A percentile compares a stretch with the other conserved stretches of the same genome.
Evolutionary conservation across 2,329 filamentous ascomycete species (phyloP).

Genomic region (Fusarium brevicatenulatum): DNA sequence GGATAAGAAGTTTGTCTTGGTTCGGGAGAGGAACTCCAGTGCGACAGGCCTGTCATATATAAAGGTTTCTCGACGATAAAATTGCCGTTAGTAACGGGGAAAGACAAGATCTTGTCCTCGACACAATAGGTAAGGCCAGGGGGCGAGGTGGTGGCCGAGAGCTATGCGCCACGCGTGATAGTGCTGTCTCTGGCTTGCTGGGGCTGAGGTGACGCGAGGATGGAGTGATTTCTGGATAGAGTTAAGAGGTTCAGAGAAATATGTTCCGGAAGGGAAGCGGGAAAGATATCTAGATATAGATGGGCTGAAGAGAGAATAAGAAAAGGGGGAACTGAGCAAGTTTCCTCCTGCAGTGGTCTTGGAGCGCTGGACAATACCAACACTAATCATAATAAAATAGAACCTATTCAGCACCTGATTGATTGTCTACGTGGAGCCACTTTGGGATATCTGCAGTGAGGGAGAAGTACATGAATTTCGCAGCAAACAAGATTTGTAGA

Average conservation of each 20-base stretch:
- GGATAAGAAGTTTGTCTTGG: not conserved
- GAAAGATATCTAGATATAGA: slow-evolving; percentile 30
- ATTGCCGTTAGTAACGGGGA: slow-evolving; percentile 18
- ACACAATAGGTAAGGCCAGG: slow-evolving; percentile 33
- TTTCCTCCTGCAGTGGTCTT: not conserved
- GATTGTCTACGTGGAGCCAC: slow-evolving; percentile 17
- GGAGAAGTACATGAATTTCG: not conserved
- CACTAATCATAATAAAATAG: not conserved
- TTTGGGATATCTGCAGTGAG: slow-evolving; percentile 11
- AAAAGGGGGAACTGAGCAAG: slow-evolving; percentile 8
- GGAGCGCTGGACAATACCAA: slow-evolving; percentile 20
- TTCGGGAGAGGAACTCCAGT: not conserved
- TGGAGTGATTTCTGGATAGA: slow-evolving; percentile 9
- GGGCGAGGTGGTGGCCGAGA: slow-evolving; percentile 26
- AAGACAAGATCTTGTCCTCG: slow-evolving; percentile 23
- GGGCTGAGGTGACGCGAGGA: slow-evolving; percentile 8
- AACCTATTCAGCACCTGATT: slow-evolving; percentile 25
- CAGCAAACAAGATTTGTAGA: slow-evolving; percentile 24
- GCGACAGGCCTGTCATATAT: slow-evolving; percentile 25
- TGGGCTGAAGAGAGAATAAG: not conserved
- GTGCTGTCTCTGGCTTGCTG: slow-evolving; percentile 16
- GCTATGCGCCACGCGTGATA: slow-evolving; percentile 34
- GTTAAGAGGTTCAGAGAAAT: slow-evolving; percentile 1
- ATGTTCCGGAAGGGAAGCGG: not conserved
- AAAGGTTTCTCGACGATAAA: slow-evolving; percentile 12